Evolutionary conservation across 768 basidiomycete genomes (phyloP), one percentile per base, ranked within the genome.

Genomic region (Daedaleopsis sinensis): DNA sequence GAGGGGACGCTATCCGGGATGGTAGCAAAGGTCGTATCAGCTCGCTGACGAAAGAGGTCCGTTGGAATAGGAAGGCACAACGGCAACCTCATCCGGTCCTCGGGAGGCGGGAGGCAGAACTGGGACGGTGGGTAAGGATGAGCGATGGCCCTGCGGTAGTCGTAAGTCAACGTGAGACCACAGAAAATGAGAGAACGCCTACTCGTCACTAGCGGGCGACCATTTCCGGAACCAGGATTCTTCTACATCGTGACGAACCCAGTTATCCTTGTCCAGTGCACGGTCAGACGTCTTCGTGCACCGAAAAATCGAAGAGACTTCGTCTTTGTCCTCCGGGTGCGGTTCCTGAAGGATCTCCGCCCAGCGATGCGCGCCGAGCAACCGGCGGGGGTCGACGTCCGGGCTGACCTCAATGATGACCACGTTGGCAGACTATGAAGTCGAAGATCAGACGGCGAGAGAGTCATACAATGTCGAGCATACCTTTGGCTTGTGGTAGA

Each of bases 361-460:
- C 81, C 81, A 82, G 19, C 69, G 66, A 58, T 82, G 81, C 55
- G 70, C 72, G n/a, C 81, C 82, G 43, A 83, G 73, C 5, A 82
- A 64, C 6, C 55, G 57, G 16, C 72, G 67, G 61, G 76, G 73
- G 32, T 71, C 54, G 6, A 71, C 77, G 1, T 68, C 52, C 19
- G 74, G 71, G n/a, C 56, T 64, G 36, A 82, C 67, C 43, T 81
- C 81, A 59, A 82, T 73, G 52, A 82, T 76, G 50, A 83, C 75
- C 71, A 78, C 78, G 55, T 73, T 79, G 16, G 75, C 78, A 0
- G 81, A 77, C 79, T 80, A 21, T 3, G 24, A 39, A 49, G n/a
- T 35, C 23, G 42, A 57, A 4, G 16, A 52, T 58, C 23, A 54
- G 55, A 9, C 44, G 7, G 3, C 13, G 16, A 4, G 38, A 19